Base-by-base conservation (phyloP, 805 yeast genomes). In the Saturnispora gosingensis region DNA sequence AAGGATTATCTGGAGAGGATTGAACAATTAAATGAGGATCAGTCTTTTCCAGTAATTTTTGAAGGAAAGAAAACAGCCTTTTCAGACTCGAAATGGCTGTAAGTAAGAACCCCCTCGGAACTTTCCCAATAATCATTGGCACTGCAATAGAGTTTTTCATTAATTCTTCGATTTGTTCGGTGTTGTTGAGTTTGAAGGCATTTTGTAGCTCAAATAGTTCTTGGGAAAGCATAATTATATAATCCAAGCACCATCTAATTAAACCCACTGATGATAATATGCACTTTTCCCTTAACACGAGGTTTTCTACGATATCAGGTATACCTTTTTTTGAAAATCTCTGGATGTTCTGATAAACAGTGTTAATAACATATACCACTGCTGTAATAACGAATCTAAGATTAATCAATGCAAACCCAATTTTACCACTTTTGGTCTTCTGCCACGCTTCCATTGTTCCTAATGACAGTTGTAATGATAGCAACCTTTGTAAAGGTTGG, bases 231-330 rank as follows among this genome's bases (percentile, higher is more conserved):
- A 78, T 81, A 1, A 83, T 79, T 50, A 88, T 72, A 54, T 88
- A 78, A 62, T 89, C 97, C 32, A 88, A 76, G 57, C 87, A 77
- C 97, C 97, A 91, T 59, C 88, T 79, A 8, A 85, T 80, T 39
- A 85, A 78, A 0, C 97, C 97, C n/a, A 87, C 66, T 10, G 82
- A 71, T 16, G 80, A 73, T 58, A 82, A 70, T 3, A 85, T 73
- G 54, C 80, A 73, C 58, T 84, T 89, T 36, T 82, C 83, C 57
- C 88, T 72, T 61, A 77, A 55, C 59, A 60, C 53, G 49, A 72
- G 64, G 45, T 67, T 67, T 5, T 61, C 59, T 9, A 66, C 62
- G 18, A 72, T 72, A 54, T 81, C 85, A 5, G 75, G 74, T 13
- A 66, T 72, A 38, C 77, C 78, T 57, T 80, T 80, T 58, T 80